Evolutionary conservation across 257 asterid genomes (phyloP), one percentile per base, ranked within the genome.

Genomic region (Coffea eugenioides): DNA sequence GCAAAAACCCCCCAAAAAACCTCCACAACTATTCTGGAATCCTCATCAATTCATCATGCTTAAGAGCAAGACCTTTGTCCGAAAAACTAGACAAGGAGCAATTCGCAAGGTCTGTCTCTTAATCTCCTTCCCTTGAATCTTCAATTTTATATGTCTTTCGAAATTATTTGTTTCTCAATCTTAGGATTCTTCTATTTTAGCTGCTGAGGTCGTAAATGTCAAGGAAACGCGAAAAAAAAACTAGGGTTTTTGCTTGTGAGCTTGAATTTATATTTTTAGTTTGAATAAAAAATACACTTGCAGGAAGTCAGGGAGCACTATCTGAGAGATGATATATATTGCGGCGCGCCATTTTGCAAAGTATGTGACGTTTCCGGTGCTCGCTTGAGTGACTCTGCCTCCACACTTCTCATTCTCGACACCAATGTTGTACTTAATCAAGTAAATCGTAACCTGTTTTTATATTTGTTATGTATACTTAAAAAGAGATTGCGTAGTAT

Each of bases 301-400:
- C 86, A 95, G 99, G 95, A 88, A 48, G 97, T 96, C 68, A 88
- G 97, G 54, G 99, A 96, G 79, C 98, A 94, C 81, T 96, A 96
- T 78, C 81, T 96, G 78, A 86, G 99, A 77, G 99, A 96, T 83
- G 99, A 96, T 78, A 91, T 96, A 64, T 91, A 87, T 36, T 96
- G 99, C n/a, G 98, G 99, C 43, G 97, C 92, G 23, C 89, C 95
- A 6, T 89, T 91, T 65, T 96, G 99, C 88, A 90, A 88, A 72
- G 83, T 75, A 2, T 96, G 99, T 59, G 89, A 90, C 65, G 84
- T 85, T 73, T 80, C 92, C 6, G 84, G 83, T 1, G 88, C 98
- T 14, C 88, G 91, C 62, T 90, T 96, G 72, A 81, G 90, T 46
- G 81, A 91, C 34, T 69, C 87, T 70, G 81, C 90, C 57, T 84